Conservation (phyloP, 345 rosid genomes). For the Lumnitzera racemosa region DNA sequence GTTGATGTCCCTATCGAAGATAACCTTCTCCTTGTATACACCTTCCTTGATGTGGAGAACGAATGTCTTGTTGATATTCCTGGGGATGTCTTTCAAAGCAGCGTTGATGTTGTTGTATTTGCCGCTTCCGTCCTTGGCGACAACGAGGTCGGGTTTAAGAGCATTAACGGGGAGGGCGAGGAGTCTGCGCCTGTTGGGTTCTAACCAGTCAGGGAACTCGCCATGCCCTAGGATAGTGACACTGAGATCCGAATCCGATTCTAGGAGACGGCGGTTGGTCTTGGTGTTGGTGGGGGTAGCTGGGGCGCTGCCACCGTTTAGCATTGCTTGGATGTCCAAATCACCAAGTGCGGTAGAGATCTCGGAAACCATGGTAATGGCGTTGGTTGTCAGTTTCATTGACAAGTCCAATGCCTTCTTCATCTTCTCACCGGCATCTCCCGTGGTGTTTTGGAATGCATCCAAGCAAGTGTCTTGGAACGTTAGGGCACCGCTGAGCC, state of each 20-base stretch:
- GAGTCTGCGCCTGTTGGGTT: conserved; percentile 17
- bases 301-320: no score
- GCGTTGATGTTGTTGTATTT: conserved; percentile 21
- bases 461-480: conserved; percentile 42
- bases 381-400: conserved; percentile 29
- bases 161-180: conserved; percentile 9
- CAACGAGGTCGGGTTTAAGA: conserved; percentile 19
- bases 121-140: conserved; percentile 42
- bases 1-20: conserved; percentile 9
- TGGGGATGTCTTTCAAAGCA: conserved; percentile 17
- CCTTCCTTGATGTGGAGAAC: conserved; percentile 31
- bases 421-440: conserved; percentile 25
- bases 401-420: conserved; percentile 16
- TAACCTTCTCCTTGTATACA: conserved; percentile 23
- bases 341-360: conserved; percentile 11
- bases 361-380: conserved; percentile 26
- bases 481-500: conserved; percentile 34
- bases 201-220: conserved; percentile 22
- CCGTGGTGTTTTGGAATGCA: conserved; percentile 27
- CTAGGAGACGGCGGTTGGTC: conserved; percentile 13
- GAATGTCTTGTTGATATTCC: conserved; percentile 5
- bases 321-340: conserved; percentile 11
- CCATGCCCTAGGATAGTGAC: conserved; percentile 19
- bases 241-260: no score
- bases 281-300: neutral